These are phyloP conservation scores for Xylaria sp. DNA, from an alignment of 2,329 filamentous ascomycete genomes.

Conservation along the genomic window DNA sequence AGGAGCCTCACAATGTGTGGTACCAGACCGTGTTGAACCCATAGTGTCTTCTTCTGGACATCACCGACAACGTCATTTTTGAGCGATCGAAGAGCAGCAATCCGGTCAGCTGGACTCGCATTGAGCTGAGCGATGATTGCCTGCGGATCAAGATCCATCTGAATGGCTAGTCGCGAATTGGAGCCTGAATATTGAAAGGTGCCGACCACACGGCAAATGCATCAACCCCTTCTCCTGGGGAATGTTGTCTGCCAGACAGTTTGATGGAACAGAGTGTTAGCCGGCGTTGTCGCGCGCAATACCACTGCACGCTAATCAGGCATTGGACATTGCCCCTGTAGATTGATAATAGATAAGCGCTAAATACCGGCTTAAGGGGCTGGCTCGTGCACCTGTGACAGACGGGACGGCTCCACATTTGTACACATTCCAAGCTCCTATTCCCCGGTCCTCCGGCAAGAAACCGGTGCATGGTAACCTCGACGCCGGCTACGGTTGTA, in stretches of 20 bases:
- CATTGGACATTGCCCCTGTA: background rate
- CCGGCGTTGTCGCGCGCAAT: conserved; percentile 23
- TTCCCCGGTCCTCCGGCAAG: background rate
- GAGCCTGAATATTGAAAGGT: conserved; percentile 20
- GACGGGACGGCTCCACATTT: background rate
- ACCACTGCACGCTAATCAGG: conserved; percentile 13
- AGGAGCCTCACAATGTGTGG: conserved; percentile 65
- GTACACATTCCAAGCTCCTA: background rate
- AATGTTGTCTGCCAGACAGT: background rate
- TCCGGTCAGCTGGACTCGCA: conserved; percentile 65
- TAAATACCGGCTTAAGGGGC: background rate
- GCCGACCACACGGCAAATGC: conserved; percentile 14
- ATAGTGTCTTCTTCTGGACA: conserved; percentile 83
- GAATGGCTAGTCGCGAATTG: conserved; percentile 22
- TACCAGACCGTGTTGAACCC: conserved; percentile 76
- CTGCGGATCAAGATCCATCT: conserved; percentile 46
- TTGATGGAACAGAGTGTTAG: conserved; percentile 7
- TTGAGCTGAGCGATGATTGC: conserved; percentile 50
- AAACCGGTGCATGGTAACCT: background rate
- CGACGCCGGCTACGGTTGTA: background rate
- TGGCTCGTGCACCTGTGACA: conserved; percentile 7
- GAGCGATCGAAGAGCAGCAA: conserved; percentile 73
- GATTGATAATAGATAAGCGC: background rate
- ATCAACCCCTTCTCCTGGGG: conserved; percentile 9
- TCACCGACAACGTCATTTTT: conserved; percentile 95